Evolutionary conservation across 2,329 filamentous ascomycete genomes (phyloP).

Genomic region (Coleophoma crateriformis): DNA sequence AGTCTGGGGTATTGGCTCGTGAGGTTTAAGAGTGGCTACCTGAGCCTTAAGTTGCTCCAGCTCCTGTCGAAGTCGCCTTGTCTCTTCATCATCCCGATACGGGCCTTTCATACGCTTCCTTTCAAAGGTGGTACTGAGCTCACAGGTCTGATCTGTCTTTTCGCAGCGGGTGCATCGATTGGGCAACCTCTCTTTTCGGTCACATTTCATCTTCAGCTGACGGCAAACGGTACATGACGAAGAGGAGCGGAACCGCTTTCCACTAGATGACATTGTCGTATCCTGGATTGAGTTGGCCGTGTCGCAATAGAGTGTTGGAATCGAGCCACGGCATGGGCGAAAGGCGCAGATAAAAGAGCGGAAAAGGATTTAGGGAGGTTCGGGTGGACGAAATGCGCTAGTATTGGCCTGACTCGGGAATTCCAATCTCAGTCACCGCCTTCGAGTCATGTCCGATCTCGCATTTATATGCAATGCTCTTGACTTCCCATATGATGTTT

Average conservation of each 20-base stretch:
- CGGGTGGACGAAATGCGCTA: no score
- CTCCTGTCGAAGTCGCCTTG: not conserved
- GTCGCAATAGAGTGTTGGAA: no score
- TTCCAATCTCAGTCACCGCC: no score
- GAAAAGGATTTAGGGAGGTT: no score
- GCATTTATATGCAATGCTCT: no score
- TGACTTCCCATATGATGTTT: no score
- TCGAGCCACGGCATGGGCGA: no score
- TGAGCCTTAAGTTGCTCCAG: not conserved
- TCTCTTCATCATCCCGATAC: not conserved
- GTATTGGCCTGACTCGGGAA: no score
- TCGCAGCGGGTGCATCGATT: not conserved
- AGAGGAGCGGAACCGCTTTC: not conserved
- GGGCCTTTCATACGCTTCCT: not conserved
- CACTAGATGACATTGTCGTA: no score
- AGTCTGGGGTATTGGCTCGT: not conserved
- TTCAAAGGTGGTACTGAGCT: not conserved
- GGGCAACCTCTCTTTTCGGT: not conserved
- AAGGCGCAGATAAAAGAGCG: no score
- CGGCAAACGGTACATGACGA: slow-evolving; percentile 1
- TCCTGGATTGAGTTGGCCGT: no score
- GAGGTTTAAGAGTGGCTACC: not conserved
- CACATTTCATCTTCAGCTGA: slow-evolving; percentile 1
- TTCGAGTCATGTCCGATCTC: no score
- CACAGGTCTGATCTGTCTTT: not conserved